phyloP scores from a whole-genome alignment of 2,329 filamentous ascomycete genomes.

The Piedraia hortae region DNA sequence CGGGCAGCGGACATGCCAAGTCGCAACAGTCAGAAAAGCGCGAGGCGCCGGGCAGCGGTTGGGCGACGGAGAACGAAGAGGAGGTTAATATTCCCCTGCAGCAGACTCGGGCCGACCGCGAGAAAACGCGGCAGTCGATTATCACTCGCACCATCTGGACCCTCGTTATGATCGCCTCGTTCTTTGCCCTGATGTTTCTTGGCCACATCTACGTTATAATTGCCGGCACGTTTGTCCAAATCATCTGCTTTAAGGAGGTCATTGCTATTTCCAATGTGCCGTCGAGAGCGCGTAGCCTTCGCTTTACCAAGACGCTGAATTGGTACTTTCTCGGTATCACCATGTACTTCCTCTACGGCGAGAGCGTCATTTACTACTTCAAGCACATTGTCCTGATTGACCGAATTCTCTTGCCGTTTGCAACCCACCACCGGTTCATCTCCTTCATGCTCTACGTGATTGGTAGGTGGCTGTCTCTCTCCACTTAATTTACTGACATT shows the following conservation, averaged over 20 bases:
- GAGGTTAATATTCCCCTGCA: constrained; percentile 1
- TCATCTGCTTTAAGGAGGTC: constrained; percentile 96
- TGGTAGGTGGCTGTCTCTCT: constrained; percentile 28
- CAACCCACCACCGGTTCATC: constrained; percentile 94
- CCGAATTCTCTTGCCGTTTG: constrained; percentile 69
- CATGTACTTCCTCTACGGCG: constrained; percentile 98
- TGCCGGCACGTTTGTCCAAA: constrained; percentile 77
- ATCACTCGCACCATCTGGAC: constrained; percentile 94
- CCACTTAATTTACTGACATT: neutral
- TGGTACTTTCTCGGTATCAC: constrained; percentile 98
- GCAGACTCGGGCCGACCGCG: constrained; percentile 35
- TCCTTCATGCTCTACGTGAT: constrained; percentile 96
- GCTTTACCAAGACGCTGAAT: constrained; percentile 86
- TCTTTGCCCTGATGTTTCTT: constrained; percentile 79
- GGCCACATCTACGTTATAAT: constrained; percentile 94
- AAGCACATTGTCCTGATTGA: constrained; percentile 95
- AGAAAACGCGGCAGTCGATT: constrained; percentile 98
- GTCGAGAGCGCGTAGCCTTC: constrained; percentile 65
- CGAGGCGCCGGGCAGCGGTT: constrained; percentile 10
- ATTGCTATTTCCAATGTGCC: constrained; percentile 93
- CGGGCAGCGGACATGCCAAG: too few relatives aligned
- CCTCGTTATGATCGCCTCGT: constrained; percentile 81
- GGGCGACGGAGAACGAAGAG: constrained; percentile 13
- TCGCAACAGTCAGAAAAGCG: too few relatives aligned
- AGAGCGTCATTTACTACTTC: constrained; percentile 99